Base-by-base conservation (phyloP, 2,329 filamentous ascomycete genomes). In the Leptographium radiaticola region DNA sequence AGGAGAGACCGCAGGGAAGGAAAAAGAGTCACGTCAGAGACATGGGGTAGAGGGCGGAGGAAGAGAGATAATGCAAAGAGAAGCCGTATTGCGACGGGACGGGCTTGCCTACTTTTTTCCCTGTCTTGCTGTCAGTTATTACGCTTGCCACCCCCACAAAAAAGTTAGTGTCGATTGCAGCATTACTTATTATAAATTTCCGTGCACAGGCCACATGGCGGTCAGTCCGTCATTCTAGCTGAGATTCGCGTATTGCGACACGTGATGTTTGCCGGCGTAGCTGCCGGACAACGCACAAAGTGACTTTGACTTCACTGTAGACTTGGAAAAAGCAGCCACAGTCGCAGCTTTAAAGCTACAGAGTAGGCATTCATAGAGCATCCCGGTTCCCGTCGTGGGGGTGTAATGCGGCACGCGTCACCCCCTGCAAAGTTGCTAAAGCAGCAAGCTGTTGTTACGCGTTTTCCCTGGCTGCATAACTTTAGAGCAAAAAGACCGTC, bases 101-200 rank as follows among this genome's bases (percentile, higher is more conserved):
- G 31, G 9, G n/a, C 10, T 36, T 49, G n/a, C 16, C 31, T 45
- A 20, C 40, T 52, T 52, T 52, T 44, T 52, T 51, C 31, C 31
- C 13, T 16, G 51, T 31, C 47, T 33, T 36, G 36, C 42, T 31
- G 42, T 39, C 52, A 43, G 52, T 48, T 16, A 36, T 39, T 38
- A 25, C 25, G n/a, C 52, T 45, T 53, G 43, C 46, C 52, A 13
- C 34, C 51, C 38, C 31, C 38, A 43, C 43, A 49, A 53, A 43
- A 49, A 53, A n/a, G 11, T 15, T 52, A 47, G 43, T 44, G 51
- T 33, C 42, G 16, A 45, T 46, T 39, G 11, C n/a, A 42, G 30
- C 13, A 25, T 13, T 34, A 13, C 40, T 38, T 43, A 44, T 48
- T 39, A 10, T 38, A 33, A 25, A 50, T 20, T 31, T 20, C 9